A percentile compares a stretch with the other conserved stretches of the same genome.
These are phyloP conservation scores for Skeletonema tropicum DNA, from an alignment of 108 stramenopile species.

Conservation along the genomic window DNA sequence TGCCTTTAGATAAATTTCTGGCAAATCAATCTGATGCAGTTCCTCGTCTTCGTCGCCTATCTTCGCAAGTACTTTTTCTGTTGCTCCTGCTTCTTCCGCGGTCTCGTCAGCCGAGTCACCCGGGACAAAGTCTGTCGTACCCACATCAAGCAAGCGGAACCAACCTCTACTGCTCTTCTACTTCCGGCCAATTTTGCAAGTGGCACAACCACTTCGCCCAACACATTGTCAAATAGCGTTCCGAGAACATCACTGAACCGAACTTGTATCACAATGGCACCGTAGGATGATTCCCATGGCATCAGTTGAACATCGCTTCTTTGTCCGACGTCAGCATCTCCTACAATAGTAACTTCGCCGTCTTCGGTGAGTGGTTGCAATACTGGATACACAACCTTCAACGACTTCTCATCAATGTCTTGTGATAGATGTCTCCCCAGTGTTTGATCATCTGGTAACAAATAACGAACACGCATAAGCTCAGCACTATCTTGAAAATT, in stretches of 20 bases:
- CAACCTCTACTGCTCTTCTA: slow-evolving; percentile 63
- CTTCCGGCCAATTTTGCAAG: slow-evolving; percentile 58
- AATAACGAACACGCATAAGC: slow-evolving; percentile 61
- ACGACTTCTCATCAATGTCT: not conserved
- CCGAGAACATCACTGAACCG: slow-evolving; percentile 68
- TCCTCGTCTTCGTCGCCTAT: slow-evolving; percentile 3
- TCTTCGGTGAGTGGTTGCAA: slow-evolving; percentile 56
- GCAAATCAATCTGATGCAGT: slow-evolving; percentile 12
- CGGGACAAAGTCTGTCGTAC: slow-evolving; percentile 52
- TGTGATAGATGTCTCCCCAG: slow-evolving; percentile 23
- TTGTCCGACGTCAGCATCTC: not conserved
- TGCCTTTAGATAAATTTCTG: slow-evolving; percentile 48
- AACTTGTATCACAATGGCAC: slow-evolving; percentile 77
- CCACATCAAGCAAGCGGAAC: slow-evolving; percentile 69
- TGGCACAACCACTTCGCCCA: slow-evolving; percentile 82
- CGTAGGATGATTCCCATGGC: slow-evolving; percentile 69
- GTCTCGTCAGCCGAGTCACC: slow-evolving; percentile 35
- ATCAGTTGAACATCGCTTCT: slow-evolving; percentile 24
- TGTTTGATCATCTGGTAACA: slow-evolving; percentile 54
- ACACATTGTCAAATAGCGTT: slow-evolving; percentile 62
- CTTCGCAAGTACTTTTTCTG: slow-evolving; percentile 17
- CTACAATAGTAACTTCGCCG: slow-evolving; percentile 14
- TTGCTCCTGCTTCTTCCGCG: slow-evolving; percentile 33
- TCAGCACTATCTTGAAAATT: slow-evolving; percentile 54
- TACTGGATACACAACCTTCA: slow-evolving; percentile 59